These are phyloP conservation scores for Coemansia sp. DNA, from an alignment of 192 early-diverging fungal genomes.

Conservation along the genomic window DNA sequence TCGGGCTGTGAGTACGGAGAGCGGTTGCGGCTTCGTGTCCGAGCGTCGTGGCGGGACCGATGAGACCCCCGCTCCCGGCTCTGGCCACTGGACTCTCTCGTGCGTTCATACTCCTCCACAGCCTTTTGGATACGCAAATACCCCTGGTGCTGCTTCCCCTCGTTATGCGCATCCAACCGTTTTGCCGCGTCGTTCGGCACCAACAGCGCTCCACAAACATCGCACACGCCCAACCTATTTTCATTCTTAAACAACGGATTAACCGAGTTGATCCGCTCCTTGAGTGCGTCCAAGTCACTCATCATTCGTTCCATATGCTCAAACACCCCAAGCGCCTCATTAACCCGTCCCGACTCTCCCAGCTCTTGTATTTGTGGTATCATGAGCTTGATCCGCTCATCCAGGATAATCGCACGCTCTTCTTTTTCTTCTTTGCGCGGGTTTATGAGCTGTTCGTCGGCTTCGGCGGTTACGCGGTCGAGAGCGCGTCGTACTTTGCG, in stretches of 20 bases:
- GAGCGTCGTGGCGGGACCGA: constrained; percentile 16
- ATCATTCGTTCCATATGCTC: constrained; percentile 67
- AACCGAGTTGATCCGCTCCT: constrained; percentile 54
- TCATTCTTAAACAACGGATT: constrained; percentile 69
- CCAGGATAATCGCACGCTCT: constrained; percentile 74
- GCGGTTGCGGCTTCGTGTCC: constrained; percentile 16
- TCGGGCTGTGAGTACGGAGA: constrained; percentile 14
- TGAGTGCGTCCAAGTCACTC: constrained; percentile 57
- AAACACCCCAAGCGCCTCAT: constrained; percentile 65
- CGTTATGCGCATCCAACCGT: constrained; percentile 74
- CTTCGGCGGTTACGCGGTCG: constrained; percentile 63
- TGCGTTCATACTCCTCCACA: constrained; percentile 61
- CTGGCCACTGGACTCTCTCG: constrained; percentile 5
- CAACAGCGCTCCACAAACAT: constrained; percentile 80
- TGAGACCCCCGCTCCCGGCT: constrained; percentile 13
- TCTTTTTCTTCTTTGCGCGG: constrained; percentile 73
- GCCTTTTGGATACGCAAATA: constrained; percentile 75
- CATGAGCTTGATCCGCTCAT: constrained; percentile 72
- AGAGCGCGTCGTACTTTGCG: constrained; percentile 68
- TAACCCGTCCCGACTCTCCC: constrained; percentile 71
- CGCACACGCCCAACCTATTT: constrained; percentile 75
- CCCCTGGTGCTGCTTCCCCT: constrained; percentile 83
- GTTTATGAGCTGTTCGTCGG: constrained; percentile 63
- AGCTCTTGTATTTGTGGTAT: constrained; percentile 66
- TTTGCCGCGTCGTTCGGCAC: constrained; percentile 82